Base-by-base conservation (phyloP, 129 eudicot species). In the Solidago caesia region DNA sequence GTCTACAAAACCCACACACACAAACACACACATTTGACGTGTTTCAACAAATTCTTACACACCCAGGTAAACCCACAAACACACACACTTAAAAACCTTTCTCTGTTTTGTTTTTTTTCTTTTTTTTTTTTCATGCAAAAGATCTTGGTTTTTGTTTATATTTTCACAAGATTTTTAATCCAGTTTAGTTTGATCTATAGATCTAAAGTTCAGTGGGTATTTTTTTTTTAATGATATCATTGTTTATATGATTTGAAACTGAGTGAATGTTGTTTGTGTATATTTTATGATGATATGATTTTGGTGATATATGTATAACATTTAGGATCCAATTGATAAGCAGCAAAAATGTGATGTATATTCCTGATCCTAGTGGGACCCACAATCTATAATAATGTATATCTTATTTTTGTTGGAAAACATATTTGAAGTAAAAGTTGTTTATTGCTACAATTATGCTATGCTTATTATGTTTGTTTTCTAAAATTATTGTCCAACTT, bases 21-120 rank as follows among this genome's bases (percentile, higher is more conserved):
- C 42, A 75, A 52, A n/a, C 46, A 56, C 69, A 68, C 75, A 10
- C 63, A 60, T 77, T 69, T 69, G 75, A 77, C 81, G 75, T 77
- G 53, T 77, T 77, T 77, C 81, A 77, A 77, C 81, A 33, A 70
- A 68, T 61, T 77, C 81, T 77, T 49, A 69, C 80, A 75, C 66
- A 41, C 81, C 59, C 49, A 68, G 61, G 75, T 75, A 75, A 66
- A 75, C 57, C 44, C 56, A 53, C 65, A 25, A 48, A 13, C 60
- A 15, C 65, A 25, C 62, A 13, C 60, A 15, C 64, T 41, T 26
- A 5, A 8, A 48, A 6, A 8, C 16, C 44, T 75, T 4, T 75
- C 9, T 75, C 15, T 62, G 4, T 48, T 29, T 21, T 33, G 42
- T 53, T 58, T 44, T 8, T 52, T 4, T 62, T 47, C 5, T 29